Evolutionary conservation across 2,329 filamentous ascomycete species (phyloP), one percentile per base, ranked within the genome.

Genomic region (Phaeosphaeriaceae sp.): DNA sequence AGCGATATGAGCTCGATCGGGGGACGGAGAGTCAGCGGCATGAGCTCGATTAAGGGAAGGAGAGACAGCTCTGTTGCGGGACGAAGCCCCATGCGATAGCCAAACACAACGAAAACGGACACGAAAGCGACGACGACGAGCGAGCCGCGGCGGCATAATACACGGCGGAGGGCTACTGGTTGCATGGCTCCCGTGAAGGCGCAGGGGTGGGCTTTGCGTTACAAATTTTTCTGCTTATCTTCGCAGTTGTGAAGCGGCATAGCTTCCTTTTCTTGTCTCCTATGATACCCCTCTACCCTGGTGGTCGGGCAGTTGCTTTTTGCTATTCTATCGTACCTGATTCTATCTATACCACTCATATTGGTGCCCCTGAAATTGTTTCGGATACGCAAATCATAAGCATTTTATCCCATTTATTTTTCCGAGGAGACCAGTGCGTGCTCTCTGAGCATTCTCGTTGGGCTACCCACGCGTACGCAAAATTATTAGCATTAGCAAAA

Each of bases 1-100:
- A 67, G 65, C 50, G 65, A 65, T 44, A 62, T 65, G 28, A 52
- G 48, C 42, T 47, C 40, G 1, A 47, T 56, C 9, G 42, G 42
- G 26, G 49, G 49, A 15, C 26, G 54, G 3, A 30, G 48, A 32
- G 48, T 50, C 5, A 49, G 44, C 26, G 43, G 23, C 15, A 40
- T 26, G 24, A 26, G 23, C 40, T 52, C 50, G 10, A 26, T 30
- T 40, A 55, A 43, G 52, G 46, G 46, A 3, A 10, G 17, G 9
- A 55, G 46, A 26, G 44, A 49, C 15, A 49, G 42, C 24, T 53
- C 51, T 6, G 51, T 46, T 32, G 51, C 23, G 17, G 51, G 28
- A 19, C 23, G 24, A 17, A 30, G 40, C 32, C 40, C 32, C n/a
- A 24, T 46, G 28, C 35, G 40, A n/a, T 46, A 3, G 46, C 19